phyloP scores from a whole-genome alignment of 164 flowering plant species.

The Nymphaea thermarum region DNA sequence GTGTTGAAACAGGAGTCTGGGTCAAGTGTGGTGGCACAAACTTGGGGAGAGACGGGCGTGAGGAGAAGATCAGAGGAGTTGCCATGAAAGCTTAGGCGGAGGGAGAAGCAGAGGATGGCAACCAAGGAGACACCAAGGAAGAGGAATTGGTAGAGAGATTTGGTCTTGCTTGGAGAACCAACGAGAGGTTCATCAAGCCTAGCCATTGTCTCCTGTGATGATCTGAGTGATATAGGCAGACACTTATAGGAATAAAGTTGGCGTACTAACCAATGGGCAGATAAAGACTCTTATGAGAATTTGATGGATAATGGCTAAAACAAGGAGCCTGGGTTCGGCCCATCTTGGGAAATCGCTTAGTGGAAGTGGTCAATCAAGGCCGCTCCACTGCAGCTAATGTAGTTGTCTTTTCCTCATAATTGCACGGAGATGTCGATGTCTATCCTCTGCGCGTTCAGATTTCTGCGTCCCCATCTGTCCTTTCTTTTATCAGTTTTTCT shows the following conservation, averaged over 20 bases:
- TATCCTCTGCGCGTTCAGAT: neutral
- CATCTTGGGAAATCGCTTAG: too few species aligned
- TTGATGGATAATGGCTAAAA: too few species aligned
- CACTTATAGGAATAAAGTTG: neutral
- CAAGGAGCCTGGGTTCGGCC: too few species aligned
- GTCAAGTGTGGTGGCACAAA: neutral
- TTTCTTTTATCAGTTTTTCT: neutral
- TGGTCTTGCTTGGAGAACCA: neutral
- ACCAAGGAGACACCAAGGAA: neutral
- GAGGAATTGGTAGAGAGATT: neutral
- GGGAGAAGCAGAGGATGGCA: neutral
- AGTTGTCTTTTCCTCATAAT: neutral
- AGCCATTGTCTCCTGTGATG: neutral
- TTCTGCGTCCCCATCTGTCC: neutral
- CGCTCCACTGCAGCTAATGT: neutral
- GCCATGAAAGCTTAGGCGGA: neutral
- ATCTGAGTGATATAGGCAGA: neutral
- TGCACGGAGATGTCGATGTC: too few species aligned
- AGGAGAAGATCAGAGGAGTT: neutral
- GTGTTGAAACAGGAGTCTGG: neutral
- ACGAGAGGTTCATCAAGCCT: neutral
- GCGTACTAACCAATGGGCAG: too few species aligned
- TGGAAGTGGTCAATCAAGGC: neutral
- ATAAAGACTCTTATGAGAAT: too few species aligned
- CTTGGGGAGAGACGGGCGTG: neutral